A percentile compares a stretch with the other conserved stretches of the same genome.
phyloP scores from a whole-genome alignment of 805 yeast species.

The Pichia sporocuriosa region DNA sequence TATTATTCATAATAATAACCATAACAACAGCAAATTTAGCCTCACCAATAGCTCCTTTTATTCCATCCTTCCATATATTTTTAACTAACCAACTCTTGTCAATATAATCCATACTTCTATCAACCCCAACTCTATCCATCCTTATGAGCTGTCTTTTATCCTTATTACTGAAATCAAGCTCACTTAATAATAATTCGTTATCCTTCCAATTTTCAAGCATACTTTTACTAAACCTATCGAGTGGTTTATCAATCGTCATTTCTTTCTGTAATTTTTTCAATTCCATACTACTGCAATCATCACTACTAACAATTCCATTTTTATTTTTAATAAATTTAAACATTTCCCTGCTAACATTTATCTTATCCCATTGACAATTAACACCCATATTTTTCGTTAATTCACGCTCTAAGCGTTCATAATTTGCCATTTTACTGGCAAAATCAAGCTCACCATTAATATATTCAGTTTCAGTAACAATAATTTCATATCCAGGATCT shows the following conservation, averaged over 20 bases:
- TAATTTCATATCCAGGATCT: not conserved
- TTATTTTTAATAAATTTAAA: constrained; percentile 9
- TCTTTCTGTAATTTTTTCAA: constrained; percentile 34
- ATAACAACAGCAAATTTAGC: no score
- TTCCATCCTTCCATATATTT: constrained; percentile 20
- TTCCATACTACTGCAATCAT: constrained; percentile 47
- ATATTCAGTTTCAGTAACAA: not conserved
- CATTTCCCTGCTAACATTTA: constrained; percentile 12
- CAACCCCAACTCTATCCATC: constrained; percentile 26
- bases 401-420: no score
- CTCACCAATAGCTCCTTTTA: no score
- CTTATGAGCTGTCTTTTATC: constrained; percentile 4
- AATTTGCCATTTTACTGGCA: not conserved
- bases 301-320: constrained; percentile 33
- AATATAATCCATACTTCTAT: constrained; percentile 35
- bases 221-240: not conserved
- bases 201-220: constrained; percentile 15
- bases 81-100: constrained; percentile 59
- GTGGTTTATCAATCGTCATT: constrained; percentile 3
- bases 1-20: no score
- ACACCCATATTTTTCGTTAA: not conserved
- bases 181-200: constrained; percentile 4
- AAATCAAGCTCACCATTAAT: not conserved
- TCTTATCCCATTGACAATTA: not conserved
- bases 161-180: constrained; percentile 6